phyloP scores from a whole-genome alignment of 441 rosid species.

The Macaranga tanarius region DNA sequence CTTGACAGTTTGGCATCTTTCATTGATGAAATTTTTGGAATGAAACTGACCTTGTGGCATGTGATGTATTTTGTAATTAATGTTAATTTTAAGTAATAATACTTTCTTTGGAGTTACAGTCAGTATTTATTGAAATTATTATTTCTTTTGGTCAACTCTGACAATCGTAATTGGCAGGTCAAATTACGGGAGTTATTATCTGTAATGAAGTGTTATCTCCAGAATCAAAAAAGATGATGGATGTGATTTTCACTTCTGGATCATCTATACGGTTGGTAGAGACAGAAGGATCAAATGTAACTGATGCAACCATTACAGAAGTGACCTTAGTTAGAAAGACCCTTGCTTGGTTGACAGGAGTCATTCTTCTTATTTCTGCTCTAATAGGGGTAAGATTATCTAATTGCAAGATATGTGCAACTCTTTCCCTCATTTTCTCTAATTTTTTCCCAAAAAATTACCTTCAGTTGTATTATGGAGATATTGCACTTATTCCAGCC shows the following conservation, averaged over 20 bases:
- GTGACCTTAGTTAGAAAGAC: conserved; percentile 72
- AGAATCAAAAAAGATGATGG: conserved; percentile 50
- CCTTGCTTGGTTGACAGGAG: conserved; percentile 94
- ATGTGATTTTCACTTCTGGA: conserved; percentile 41
- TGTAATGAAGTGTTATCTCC: conserved; percentile 44
- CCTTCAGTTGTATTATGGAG: neutral
- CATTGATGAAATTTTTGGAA: neutral
- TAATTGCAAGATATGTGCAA: neutral
- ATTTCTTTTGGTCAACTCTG: conserved; percentile 11
- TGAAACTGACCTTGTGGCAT: neutral
- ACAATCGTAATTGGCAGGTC: conserved; percentile 50
- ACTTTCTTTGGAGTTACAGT: neutral
- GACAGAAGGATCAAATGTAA: conserved; percentile 33
- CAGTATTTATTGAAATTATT: neutral
- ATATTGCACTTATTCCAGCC: neutral
- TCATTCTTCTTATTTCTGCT: conserved; percentile 85
- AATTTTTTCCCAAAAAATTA: no score
- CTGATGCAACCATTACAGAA: conserved; percentile 31
- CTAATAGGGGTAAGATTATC: conserved; percentile 82
- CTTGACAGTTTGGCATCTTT: neutral
- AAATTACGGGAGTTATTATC: conserved; percentile 78
- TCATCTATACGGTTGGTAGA: conserved; percentile 74
- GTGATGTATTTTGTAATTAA: neutral
- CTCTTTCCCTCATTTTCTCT: neutral
- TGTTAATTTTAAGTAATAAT: neutral